Base-by-base conservation (phyloP, 495 filamentous ascomycete genomes). In the Talaromyces wortmannii region DNA sequence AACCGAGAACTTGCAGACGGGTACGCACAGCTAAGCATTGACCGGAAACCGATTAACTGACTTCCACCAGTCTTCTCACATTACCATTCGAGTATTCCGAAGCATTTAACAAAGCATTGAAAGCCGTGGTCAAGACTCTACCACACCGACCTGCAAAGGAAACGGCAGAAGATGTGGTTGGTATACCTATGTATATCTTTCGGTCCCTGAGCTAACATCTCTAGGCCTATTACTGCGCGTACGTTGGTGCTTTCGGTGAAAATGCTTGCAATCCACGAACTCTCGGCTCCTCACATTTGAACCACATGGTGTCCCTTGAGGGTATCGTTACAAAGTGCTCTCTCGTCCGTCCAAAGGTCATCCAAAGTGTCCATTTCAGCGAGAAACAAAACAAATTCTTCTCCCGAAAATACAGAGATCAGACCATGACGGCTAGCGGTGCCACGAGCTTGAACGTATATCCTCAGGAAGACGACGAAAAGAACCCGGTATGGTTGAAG, bases 251-350 rank as follows among this genome's bases (percentile, higher is more conserved):
- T 61, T 98, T 99, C 64, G 94, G 94, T 53, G 89, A 96, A 66
- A 91, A 87, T 65, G 81, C 91, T 44, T 95, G 91, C 81, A 99
- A 97, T 65, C 94, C 94, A 48, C 83, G 94, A 62, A 97, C 94
- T 5, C 70, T 99, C 16, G 87, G 89, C 44, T 96, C 92, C 1
- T 77, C 79, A 32, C 90, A 92, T 63, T 78, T 99, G 53, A 97
- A 97, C 68, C 89, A 84, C 59, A 96, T 97, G 89, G 86, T 99
- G 15, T 96, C 92, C 3, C 82, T 99, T 58, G 94, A 99, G 70
- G 94, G 94, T 33, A 99, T 99, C 68, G 94, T 97, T 31, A 97
- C 94, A 17, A 89, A 92, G 72, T 95, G 90, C 67, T 96, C 91
- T 12, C 78, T 99, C 45, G 95, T 99, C 46, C 83, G 94, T 50